Evolutionary conservation across 306 rosid genomes (phyloP).

Genomic region (Quercus agrifolia): DNA sequence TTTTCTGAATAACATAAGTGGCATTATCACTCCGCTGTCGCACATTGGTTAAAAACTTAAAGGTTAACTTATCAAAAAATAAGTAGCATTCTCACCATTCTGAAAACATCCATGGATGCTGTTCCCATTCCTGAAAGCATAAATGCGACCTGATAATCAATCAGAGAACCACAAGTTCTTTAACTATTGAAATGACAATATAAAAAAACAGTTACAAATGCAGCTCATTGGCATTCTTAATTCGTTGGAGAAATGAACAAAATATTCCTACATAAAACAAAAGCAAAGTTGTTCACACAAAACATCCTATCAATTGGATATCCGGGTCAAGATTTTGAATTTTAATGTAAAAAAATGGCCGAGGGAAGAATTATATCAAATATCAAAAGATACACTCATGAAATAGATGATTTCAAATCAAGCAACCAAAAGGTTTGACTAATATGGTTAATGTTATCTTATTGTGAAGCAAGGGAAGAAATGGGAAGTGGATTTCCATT

Average conservation of each 20-base stretch:
- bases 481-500: neutral
- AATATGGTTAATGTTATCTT: too few relatives aligned
- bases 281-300: neutral
- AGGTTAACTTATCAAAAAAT: too few relatives aligned
- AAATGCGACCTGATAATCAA: slow-evolving; percentile 66
- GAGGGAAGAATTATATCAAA: neutral
- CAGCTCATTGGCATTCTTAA: neutral
- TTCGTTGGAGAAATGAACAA: neutral
- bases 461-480: neutral
- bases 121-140: slow-evolving; percentile 96
- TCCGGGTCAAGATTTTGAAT: neutral
- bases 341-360: neutral
- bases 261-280: neutral
- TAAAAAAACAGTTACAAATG: neutral
- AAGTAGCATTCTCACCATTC: slow-evolving; percentile 50
- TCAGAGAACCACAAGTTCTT: slow-evolving; percentile 15
- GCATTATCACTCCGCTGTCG: slow-evolving; percentile 26
- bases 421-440: too few relatives aligned
- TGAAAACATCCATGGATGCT: slow-evolving; percentile 67
- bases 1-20: neutral
- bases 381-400: neutral
- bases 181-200: neutral
- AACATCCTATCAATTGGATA: neutral
- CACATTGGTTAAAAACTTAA: too few relatives aligned
- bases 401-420: neutral